These are phyloP conservation scores for Colletotrichum sp. DNA, from an alignment of 2,329 filamentous ascomycete species.

Conservation along the genomic window DNA sequence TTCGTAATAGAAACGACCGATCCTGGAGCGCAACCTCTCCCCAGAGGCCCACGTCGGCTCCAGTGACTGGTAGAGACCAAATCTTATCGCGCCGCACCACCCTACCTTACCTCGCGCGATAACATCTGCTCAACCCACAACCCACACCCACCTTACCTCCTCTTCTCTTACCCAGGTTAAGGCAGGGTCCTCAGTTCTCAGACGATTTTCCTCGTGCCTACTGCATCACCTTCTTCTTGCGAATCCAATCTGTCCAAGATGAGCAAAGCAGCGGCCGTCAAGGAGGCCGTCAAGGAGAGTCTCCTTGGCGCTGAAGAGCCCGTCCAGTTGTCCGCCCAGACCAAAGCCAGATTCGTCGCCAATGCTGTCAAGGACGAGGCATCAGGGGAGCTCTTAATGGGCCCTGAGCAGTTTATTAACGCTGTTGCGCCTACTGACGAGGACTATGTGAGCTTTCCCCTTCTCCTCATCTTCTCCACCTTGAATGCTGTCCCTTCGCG, in stretches of 20 bases:
- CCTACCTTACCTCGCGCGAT: background rate
- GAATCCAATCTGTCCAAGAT: slow-evolving; percentile 31
- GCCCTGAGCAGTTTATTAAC: slow-evolving; percentile 85
- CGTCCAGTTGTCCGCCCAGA: slow-evolving; percentile 73
- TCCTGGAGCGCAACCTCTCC: background rate
- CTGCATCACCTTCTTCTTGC: background rate
- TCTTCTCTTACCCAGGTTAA: background rate
- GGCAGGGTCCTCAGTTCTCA: slow-evolving; percentile 2
- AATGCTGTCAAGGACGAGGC: slow-evolving; percentile 78
- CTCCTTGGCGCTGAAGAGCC: slow-evolving; percentile 69
- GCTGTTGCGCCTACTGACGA: slow-evolving; percentile 86
- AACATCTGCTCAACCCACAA: slow-evolving; percentile 16
- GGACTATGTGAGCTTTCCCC: slow-evolving; percentile 76
- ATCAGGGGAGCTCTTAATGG: slow-evolving; percentile 81
- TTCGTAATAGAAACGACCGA: background rate
- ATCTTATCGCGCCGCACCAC: slow-evolving; percentile 13
- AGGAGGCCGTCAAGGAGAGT: slow-evolving; percentile 79
- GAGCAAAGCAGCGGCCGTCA: slow-evolving; percentile 56
- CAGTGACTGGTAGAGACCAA: background rate
- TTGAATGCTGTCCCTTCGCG: background rate
- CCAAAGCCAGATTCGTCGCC: slow-evolving; percentile 76
- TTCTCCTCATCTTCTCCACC: background rate
- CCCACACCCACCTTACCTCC: slow-evolving; percentile 5
- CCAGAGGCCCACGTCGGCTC: background rate
- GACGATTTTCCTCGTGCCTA: background rate